Conservation (phyloP, 768 basidiomycete genomes). For the Antrodiella citrinella region DNA sequence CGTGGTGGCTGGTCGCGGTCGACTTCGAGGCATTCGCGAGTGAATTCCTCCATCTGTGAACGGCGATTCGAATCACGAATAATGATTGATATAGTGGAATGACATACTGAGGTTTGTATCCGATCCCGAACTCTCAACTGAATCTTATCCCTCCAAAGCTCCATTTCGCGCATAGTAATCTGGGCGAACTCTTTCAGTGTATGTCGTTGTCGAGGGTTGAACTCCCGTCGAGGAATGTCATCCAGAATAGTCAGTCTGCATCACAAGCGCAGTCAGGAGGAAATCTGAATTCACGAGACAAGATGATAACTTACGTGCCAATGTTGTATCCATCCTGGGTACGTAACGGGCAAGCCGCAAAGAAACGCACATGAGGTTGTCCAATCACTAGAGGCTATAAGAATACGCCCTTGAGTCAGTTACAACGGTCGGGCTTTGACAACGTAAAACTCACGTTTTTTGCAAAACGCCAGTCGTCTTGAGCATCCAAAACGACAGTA, state of each 20-base stretch:
- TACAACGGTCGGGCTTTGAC: background rate
- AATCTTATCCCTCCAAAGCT: conserved; percentile 94
- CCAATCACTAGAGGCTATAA: conserved; percentile 63
- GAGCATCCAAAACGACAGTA: conserved; percentile 74
- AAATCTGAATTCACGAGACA: background rate
- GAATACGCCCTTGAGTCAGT: background rate
- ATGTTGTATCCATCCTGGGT: conserved; percentile 89
- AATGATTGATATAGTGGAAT: conserved; percentile 1
- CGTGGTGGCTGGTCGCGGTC: conserved; percentile 41
- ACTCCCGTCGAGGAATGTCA: conserved; percentile 74
- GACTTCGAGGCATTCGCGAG: conserved; percentile 88
- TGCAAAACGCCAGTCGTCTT: conserved; percentile 80
- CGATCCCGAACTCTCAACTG: conserved; percentile 85
- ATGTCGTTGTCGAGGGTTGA: conserved; percentile 82
- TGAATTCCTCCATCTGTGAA: conserved; percentile 86
- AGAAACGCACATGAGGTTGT: conserved; percentile 70
- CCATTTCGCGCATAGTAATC: conserved; percentile 91
- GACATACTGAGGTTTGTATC: conserved; percentile 74
- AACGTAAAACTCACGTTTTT: conserved; percentile 60
- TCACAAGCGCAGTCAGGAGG: background rate
- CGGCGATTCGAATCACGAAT: background rate
- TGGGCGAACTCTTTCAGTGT: conserved; percentile 95
- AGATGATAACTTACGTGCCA: conserved; percentile 48
- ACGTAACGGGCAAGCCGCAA: conserved; percentile 84
- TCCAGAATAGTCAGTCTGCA: conserved; percentile 78